phyloP scores from a whole-genome alignment of 805 yeast genomes.

The Suhomyces sp. region DNA sequence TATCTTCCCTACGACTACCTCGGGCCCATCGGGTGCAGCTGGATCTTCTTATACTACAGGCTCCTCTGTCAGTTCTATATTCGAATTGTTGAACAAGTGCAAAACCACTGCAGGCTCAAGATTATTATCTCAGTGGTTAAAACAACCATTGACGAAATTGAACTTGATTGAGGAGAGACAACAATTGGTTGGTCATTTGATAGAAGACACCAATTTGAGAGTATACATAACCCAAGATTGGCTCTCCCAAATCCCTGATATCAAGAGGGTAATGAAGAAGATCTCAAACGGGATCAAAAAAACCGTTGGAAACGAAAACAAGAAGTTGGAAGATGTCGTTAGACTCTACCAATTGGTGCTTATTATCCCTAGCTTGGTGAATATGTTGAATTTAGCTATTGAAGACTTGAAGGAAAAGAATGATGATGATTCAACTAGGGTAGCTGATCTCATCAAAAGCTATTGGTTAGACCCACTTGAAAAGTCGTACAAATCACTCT shows the following conservation, averaged over 20 bases:
- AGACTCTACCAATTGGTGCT: slow-evolving; percentile 79
- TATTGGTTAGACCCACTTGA: slow-evolving; percentile 62
- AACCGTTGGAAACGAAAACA: slow-evolving; percentile 39
- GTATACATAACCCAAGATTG: slow-evolving; percentile 65
- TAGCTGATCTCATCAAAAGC: slow-evolving; percentile 39
- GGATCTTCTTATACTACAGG: slow-evolving; percentile 3
- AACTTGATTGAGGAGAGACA: slow-evolving; percentile 66
- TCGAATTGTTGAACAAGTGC: slow-evolving; percentile 84
- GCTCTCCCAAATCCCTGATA: slow-evolving; percentile 76
- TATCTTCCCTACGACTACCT: slow-evolving; percentile 58
- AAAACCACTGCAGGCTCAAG: slow-evolving; percentile 88
- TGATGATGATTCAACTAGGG: slow-evolving; percentile 38
- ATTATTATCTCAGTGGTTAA: slow-evolving; percentile 88
- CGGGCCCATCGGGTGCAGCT: slow-evolving; percentile 7
- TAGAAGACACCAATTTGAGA: slow-evolving; percentile 68
- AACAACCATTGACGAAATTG: slow-evolving; percentile 82
- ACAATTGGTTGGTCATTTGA: slow-evolving; percentile 65
- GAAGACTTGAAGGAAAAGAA: slow-evolving; percentile 30
- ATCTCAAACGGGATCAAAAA: slow-evolving; percentile 39
- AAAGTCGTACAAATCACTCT: slow-evolving; percentile 49
- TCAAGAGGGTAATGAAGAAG: slow-evolving; percentile 71
- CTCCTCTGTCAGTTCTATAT: slow-evolving; percentile 51
- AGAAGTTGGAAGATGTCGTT: slow-evolving; percentile 84
- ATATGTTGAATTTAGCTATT: slow-evolving; percentile 46
- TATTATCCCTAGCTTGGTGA: slow-evolving; percentile 66